phyloP scores from a whole-genome alignment of 1,284 basidiomycete genomes.

The Rhodotorula sp. region DNA sequence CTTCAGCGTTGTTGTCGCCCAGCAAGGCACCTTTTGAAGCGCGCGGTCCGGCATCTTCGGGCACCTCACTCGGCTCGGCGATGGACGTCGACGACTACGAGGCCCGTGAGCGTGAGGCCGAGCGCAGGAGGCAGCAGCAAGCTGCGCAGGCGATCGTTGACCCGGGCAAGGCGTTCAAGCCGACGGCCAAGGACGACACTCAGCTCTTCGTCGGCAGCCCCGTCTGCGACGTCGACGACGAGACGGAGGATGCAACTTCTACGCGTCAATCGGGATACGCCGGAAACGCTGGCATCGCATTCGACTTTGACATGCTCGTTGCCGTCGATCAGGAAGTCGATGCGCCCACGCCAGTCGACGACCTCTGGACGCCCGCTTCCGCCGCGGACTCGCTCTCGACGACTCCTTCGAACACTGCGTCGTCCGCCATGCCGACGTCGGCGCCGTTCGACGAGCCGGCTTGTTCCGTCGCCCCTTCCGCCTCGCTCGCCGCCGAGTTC shows the following conservation, averaged over 20 bases:
- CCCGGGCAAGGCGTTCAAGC: slow-evolving; percentile 21
- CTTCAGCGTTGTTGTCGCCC: not conserved
- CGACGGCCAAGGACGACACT: not conserved
- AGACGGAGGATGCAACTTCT: not conserved
- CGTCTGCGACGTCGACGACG: not conserved
- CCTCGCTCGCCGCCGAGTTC: not conserved
- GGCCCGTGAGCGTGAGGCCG: slow-evolving; percentile 10
- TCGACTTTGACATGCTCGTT: slow-evolving; percentile 4
- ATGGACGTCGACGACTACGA: not conserved
- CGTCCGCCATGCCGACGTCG: not conserved
- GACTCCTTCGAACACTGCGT: slow-evolving; percentile 2
- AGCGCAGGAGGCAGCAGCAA: slow-evolving; percentile 1
- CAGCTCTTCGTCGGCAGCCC: slow-evolving; percentile 11
- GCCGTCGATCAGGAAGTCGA: not conserved
- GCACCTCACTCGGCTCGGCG: not conserved
- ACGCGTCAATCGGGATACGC: not conserved
- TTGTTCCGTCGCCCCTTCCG: too few species aligned
- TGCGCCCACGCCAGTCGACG: slow-evolving; percentile 8
- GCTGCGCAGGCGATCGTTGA: slow-evolving; percentile 10
- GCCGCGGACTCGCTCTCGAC: slow-evolving; percentile 13
- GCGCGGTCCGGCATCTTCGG: not conserved
- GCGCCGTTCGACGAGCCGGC: not conserved
- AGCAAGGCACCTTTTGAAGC: not conserved
- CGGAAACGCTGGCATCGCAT: not conserved
- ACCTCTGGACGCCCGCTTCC: slow-evolving; percentile 13